Evolutionary conservation across 495 filamentous ascomycete genomes (phyloP), one percentile per base, ranked within the genome.

Genomic region (Neurospora africana): DNA sequence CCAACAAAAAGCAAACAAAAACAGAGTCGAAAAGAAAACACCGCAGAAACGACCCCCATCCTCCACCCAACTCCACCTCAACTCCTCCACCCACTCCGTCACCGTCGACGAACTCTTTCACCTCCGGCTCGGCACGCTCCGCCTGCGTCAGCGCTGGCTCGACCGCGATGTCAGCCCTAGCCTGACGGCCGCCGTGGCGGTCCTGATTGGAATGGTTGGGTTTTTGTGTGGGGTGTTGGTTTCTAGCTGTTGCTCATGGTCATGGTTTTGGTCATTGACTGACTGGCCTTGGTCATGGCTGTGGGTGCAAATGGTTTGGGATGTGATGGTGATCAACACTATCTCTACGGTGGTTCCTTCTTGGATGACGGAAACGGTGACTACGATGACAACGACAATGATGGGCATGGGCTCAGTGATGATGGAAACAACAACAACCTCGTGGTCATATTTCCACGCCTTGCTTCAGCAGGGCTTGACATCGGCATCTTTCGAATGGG

Each of bases 21-120:
- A 69, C 43, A 78, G 77, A 30, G 72, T 74, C n/a, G 76, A 79
- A 73, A 76, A 78, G 68, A 80, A 78, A 10, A 44, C 41, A 37
- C 69, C 65, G 9, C 67, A 73, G 2, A 27, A 72, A 6, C 73
- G 75, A 36, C 40, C 70, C 4, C 35, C n/a, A 1, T 21, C 70
- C 1, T 71, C 70, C 70, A 68, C 70, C 47, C 36, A 68, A 9
- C 70, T 71, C 0, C 5, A 73, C 41, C 53, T 77, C 8, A 70
- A 41, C 44, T 35, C 68, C 10, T 61, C 71, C 44, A 21, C 15
- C 19, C 39, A 19, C 44, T 73, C 72, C 41, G 71, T 68, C 38
- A 75, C 36, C 30, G 71, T 39, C n/a, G 67, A 53, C 8, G 78
- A 80, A 69, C 10, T 80, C 7, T 79, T 79, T 39, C 69, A 77